Conservation (phyloP, 345 rosid genomes). For the sweet orange (Citrus sinensis) region DNA sequence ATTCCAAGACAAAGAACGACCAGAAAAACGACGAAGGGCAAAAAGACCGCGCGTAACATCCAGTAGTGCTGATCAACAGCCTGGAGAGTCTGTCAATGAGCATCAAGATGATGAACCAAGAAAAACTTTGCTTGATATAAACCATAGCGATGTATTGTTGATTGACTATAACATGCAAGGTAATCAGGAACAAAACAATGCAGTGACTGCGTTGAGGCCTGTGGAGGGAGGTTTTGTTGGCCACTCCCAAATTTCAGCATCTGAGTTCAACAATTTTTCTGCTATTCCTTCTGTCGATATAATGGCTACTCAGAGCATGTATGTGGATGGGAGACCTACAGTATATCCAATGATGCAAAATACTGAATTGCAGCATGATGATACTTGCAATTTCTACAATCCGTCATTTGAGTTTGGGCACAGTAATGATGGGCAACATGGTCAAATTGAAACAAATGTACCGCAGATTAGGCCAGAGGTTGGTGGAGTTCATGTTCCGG, state of each 20-base stretch:
- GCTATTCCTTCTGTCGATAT: slow-evolving; percentile 42
- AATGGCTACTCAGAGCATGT: slow-evolving; percentile 41
- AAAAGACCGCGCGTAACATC: slow-evolving; percentile 44
- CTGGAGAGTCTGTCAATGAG: slow-evolving; percentile 24
- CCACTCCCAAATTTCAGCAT: slow-evolving; percentile 26
- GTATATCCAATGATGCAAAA: slow-evolving; percentile 44
- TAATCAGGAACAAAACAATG: slow-evolving; percentile 31
- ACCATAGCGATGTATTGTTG: slow-evolving; percentile 37
- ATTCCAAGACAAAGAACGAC: slow-evolving; percentile 37
- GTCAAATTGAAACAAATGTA: slow-evolving; percentile 36
- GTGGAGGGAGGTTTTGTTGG: slow-evolving; percentile 40
- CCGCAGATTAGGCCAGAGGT: slow-evolving; percentile 37
- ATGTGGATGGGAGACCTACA: slow-evolving; percentile 54
- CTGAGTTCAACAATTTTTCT: slow-evolving; percentile 42
- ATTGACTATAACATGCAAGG: slow-evolving; percentile 39
- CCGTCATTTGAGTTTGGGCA: slow-evolving; percentile 44
- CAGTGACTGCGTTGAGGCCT: slow-evolving; percentile 28
- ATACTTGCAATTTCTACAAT: slow-evolving; percentile 43
- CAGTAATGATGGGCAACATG: slow-evolving; percentile 35
- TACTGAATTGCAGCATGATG: slow-evolving; percentile 41
- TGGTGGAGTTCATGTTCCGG: slow-evolving; percentile 29
- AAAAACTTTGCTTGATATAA: slow-evolving; percentile 57
- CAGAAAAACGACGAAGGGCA: slow-evolving; percentile 36
- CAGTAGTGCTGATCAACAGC: slow-evolving; percentile 31
- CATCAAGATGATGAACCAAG: slow-evolving; percentile 32